Evolutionary conservation across 83 land plant species (phyloP), one percentile per base, ranked within the genome.

Genomic region (Isoetes engelmannii): DNA sequence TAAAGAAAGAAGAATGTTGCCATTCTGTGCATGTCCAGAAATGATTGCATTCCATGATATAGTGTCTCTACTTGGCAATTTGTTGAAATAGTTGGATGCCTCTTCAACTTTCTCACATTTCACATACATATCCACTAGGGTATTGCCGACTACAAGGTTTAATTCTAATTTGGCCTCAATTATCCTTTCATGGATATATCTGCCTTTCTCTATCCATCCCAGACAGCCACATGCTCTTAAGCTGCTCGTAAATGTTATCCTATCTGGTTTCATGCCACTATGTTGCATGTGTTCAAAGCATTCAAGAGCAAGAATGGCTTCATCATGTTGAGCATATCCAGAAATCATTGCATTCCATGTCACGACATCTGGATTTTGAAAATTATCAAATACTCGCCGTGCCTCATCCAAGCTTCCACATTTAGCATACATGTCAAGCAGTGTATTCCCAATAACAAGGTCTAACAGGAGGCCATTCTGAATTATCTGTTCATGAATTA

Each of bases 1-100:
- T 5, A 44, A 43, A 47, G 44, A 44, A 6, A 44, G 65, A 5
- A 43, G 6, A 42, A 17, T 7, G 28, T 44, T 37, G 43, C 65
- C 65, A 63, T 17, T 44, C 45, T 63, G 43, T 47, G 28, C 41
- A 63, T 63, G 17, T 28, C 47, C 65, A 4, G 65, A 63, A 42
- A 63, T 13, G 28, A 28, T 28, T 28, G 45, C 65, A 63, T 10
- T 37, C 54, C 54, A 51, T 12, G 54, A 12, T 15, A 51, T 10
- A 10, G 15, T 15, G 15, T 51, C 54, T 51, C 54, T 51, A 12
- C 15, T 15, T 51, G 54, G 12, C 54, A 51, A 1, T 51, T 15
- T 15, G 12, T 51, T 15, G 15, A 51, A 51, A 51, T 12, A 1
- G 12, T 51, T 10, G 54, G n/a, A 51, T 51, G 54, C 54, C 15